Evolutionary conservation across 2,329 filamentous ascomycete species (phyloP).

Genomic region (Myrmaecium sp.): DNA sequence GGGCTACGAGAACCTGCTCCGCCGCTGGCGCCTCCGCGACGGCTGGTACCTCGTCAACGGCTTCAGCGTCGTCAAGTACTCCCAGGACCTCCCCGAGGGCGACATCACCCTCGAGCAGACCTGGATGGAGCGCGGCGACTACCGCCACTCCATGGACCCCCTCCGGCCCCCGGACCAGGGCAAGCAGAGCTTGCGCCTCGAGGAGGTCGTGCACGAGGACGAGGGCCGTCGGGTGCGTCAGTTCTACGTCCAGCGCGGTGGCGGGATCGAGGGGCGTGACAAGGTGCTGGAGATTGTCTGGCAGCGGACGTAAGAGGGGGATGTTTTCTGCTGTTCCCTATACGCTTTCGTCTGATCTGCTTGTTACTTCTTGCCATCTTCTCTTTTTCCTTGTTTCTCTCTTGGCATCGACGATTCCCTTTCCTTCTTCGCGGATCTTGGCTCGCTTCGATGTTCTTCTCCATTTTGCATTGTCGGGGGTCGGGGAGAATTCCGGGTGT

Average conservation of each 20-base stretch:
- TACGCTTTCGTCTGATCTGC: too few species aligned
- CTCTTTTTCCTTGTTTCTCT: too few species aligned
- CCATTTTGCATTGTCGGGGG: too few species aligned
- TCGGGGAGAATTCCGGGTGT: too few species aligned
- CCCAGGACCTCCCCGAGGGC: constrained; percentile 25
- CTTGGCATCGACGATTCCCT: too few species aligned
- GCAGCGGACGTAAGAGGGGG: constrained; percentile 5
- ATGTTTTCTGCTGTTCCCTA: too few species aligned
- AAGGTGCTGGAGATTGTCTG: constrained; percentile 25
- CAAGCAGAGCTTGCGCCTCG: constrained; percentile 37
- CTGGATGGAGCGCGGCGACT: constrained; percentile 32
- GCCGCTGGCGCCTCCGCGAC: constrained; percentile 33
- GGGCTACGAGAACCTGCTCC: constrained; percentile 38
- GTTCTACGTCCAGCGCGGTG: constrained; percentile 35
- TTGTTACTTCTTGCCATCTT: too few species aligned
- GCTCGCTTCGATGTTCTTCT: too few species aligned
- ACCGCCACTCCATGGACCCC: constrained; percentile 37
- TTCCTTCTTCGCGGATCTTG: too few species aligned
- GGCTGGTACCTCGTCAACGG: constrained; percentile 40
- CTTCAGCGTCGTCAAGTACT: constrained; percentile 38
- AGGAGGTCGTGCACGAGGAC: constrained; percentile 24
- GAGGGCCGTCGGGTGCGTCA: constrained; percentile 37
- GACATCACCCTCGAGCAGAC: constrained; percentile 33
- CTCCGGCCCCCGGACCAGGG: constrained; percentile 25
- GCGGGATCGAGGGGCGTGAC: constrained; percentile 21